A percentile compares a stretch with the other conserved stretches of the same genome.
Conservation (phyloP, 1,284 basidiomycete genomes). For the Mycena sp. region DNA sequence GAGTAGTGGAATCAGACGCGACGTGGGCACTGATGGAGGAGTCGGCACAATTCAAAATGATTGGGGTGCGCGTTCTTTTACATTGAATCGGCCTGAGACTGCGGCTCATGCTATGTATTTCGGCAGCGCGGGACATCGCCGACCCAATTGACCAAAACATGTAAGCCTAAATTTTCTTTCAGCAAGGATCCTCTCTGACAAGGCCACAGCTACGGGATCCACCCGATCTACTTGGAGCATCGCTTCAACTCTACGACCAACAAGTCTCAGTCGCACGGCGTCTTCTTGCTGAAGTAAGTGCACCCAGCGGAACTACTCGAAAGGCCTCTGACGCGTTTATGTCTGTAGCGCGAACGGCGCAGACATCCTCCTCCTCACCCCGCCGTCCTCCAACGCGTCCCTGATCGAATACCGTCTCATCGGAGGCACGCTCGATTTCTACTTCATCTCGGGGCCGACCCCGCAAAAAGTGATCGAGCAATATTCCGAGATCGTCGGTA, state of each 20-base stretch:
- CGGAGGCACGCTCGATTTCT: slow-evolving; percentile 74
- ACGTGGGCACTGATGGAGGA: slow-evolving; percentile 61
- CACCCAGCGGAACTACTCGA: neutral
- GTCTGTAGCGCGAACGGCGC: slow-evolving; percentile 61
- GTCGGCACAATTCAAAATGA: slow-evolving; percentile 72
- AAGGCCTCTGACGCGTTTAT: slow-evolving; percentile 19
- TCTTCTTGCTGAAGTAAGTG: slow-evolving; percentile 70
- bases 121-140: slow-evolving; percentile 57
- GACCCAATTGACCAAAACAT: slow-evolving; percentile 71
- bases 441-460: slow-evolving; percentile 76
- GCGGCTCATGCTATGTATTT: neutral
- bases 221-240: slow-evolving; percentile 76
- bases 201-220: slow-evolving; percentile 67
- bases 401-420: slow-evolving; percentile 72
- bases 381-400: slow-evolving; percentile 56
- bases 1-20: slow-evolving; percentile 71
- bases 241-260: slow-evolving; percentile 60
- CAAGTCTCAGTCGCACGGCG: slow-evolving; percentile 70
- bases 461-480: slow-evolving; percentile 72
- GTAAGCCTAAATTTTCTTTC: slow-evolving; percentile 45
- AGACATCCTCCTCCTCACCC: slow-evolving; percentile 71
- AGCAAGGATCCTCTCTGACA: slow-evolving; percentile 25
- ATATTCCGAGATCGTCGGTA: slow-evolving; percentile 67
- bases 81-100: neutral
- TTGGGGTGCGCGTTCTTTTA: slow-evolving; percentile 53